Evolutionary conservation across 371 early-diverging fungal genomes (phyloP), one percentile per base, ranked within the genome.

Genomic region (Vavraia culicis): DNA sequence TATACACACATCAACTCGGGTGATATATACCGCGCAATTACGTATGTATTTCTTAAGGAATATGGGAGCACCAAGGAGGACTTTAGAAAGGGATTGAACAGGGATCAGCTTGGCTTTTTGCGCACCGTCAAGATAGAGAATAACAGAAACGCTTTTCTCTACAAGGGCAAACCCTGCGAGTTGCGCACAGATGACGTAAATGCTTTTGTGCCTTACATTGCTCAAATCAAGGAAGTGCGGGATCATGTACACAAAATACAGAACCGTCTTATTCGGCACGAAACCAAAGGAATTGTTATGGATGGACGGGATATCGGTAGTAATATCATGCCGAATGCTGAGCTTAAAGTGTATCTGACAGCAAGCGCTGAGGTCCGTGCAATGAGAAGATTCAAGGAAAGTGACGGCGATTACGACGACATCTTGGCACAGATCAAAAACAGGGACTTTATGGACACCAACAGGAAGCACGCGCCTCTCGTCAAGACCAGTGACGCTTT

Each of bases 291-390:
- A 15, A 65, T 85, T 13, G 81, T 88, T 4, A 81, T 87, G 77
- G 89, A 88, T 63, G 89, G 89, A 4, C 67, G 89, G 3, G 89
- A 88, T 67, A 83, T 86, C 42, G 87, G 86, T 11, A 81, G 85
- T 0, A 75, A 75, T 0, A 77, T 88, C 1, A 68, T 88, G 31
- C 86, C 88, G 0, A 66, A 80, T 55, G 89, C 89, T 0, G 77
- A 84, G 27, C 70, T 88, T 21, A 88, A 88, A 56, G 71, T 88
- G 1, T 88, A 77, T 59, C 68, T 88, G 16, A 74, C 74, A 2
- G 87, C 87, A 0, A 73, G 75, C 52, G 70, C 75, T 5, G 66
- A 69, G 42, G 71, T 77, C 0, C 71, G 89, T 0, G 89, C 89
- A 0, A 67, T 73, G 51, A 72, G 88, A 37, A 70, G 88, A 11